Conservation (phyloP, 306 rosid species). For the Ormosia emarginata region DNA sequence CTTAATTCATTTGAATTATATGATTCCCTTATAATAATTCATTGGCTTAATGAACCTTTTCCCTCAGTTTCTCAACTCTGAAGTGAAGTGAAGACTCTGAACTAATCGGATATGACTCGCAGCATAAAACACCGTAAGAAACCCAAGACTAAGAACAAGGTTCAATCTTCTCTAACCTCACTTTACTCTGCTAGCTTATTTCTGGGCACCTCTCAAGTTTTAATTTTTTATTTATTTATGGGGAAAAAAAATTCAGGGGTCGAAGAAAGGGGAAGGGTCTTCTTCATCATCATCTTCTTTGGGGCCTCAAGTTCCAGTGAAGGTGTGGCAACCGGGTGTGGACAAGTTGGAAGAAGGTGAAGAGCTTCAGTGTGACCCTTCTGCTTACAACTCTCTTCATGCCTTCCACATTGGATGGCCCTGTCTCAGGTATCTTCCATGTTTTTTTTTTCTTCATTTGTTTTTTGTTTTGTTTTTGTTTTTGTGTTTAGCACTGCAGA, state of each 20-base stretch:
- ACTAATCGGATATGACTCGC: constrained; percentile 53
- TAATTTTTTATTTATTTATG: neutral
- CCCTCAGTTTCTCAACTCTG: neutral
- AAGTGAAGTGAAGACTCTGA: neutral
- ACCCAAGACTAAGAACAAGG: constrained; percentile 79
- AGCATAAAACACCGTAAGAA: constrained; percentile 69
- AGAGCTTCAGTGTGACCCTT: constrained; percentile 93
- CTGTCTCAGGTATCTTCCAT: constrained; percentile 62
- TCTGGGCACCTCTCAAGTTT: neutral
- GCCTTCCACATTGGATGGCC: constrained; percentile 92
- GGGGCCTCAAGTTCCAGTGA: constrained; percentile 56
- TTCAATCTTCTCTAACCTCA: neutral
- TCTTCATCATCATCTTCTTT: constrained; percentile 58
- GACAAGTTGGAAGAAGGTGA: constrained; percentile 94
- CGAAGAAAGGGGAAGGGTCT: constrained; percentile 60
- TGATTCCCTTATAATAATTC: neutral
- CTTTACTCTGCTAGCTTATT: neutral
- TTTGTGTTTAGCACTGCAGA: neutral
- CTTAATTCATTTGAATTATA: neutral
- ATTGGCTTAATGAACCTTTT: neutral
- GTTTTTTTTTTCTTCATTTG: neutral
- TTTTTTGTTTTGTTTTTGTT: neutral
- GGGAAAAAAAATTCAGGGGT: constrained; percentile 28
- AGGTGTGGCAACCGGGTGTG: constrained; percentile 97
- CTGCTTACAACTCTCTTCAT: constrained; percentile 91